Evolutionary conservation across 345 rosid species (phyloP).

Genomic region (Populus tremula): DNA sequence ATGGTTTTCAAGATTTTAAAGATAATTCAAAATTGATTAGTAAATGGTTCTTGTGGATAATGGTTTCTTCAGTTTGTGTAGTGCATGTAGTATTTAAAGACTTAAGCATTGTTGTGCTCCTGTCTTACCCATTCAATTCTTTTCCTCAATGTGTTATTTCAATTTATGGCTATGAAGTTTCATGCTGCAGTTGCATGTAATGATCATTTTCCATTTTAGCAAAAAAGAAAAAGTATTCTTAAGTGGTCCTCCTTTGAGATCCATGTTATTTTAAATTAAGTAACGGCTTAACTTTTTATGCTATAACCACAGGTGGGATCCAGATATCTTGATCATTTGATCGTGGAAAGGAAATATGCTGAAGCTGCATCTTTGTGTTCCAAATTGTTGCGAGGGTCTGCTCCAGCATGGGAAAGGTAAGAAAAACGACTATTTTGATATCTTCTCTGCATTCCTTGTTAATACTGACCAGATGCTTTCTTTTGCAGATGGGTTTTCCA

Average conservation of each 20-base stretch:
- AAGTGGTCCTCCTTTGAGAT: slow-evolving; percentile 9
- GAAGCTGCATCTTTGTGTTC: slow-evolving; percentile 99
- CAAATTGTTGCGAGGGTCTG: slow-evolving; percentile 85
- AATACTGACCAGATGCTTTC: slow-evolving; percentile 23
- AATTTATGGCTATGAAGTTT: neutral
- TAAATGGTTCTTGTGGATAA: neutral
- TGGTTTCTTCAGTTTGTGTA: neutral
- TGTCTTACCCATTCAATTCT: neutral
- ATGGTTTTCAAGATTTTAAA: neutral
- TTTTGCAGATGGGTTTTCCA: slow-evolving; percentile 94
- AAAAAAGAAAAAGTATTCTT: neutral
- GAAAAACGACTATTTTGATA: slow-evolving; percentile 8
- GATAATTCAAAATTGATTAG: neutral
- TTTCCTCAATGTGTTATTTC: neutral
- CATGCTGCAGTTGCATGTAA: neutral
- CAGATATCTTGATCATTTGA: slow-evolving; percentile 96
- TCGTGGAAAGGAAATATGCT: slow-evolving; percentile 91
- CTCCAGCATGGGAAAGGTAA: slow-evolving; percentile 99
- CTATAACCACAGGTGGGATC: slow-evolving; percentile 77
- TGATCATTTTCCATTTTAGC: neutral
- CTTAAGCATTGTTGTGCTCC: neutral
- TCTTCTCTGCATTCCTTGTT: slow-evolving; percentile 21
- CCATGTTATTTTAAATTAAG: slow-evolving; percentile 2
- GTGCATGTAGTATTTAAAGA: too few relatives aligned
- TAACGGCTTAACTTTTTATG: slow-evolving; percentile 9